These are phyloP conservation scores for Calonectria naviculata DNA, from an alignment of 2,329 filamentous ascomycete species.

Conservation along the genomic window DNA sequence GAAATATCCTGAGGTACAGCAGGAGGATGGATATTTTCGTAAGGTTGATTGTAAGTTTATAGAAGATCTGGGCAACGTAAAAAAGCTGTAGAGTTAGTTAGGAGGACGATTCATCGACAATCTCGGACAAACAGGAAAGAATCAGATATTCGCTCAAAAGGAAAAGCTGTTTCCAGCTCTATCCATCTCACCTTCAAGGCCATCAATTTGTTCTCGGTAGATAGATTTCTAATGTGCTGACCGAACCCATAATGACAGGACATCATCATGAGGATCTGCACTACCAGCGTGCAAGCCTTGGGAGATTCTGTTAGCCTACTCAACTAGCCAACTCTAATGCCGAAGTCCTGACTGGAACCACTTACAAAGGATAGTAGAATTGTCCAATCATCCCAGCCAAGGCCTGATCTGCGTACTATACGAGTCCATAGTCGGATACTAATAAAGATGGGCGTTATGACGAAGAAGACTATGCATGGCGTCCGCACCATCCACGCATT, in stretches of 20 bases:
- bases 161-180: neutral
- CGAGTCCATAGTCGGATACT: conserved; percentile 53
- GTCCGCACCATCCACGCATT: conserved; percentile 51
- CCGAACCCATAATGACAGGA: conserved; percentile 56
- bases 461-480: conserved; percentile 56
- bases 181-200: conserved; percentile 48
- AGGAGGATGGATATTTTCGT: conserved; percentile 64
- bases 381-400: conserved; percentile 56
- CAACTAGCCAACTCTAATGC: neutral
- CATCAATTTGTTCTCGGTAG: conserved; percentile 46
- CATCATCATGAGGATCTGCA: conserved; percentile 53
- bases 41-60: conserved; percentile 64
- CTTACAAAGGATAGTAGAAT: conserved; percentile 55
- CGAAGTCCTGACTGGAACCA: neutral
- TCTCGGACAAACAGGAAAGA: neutral
- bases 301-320: neutral
- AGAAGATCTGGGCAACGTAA: conserved; percentile 63
- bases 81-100: conserved; percentile 52
- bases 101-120: neutral
- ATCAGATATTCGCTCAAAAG: neutral
- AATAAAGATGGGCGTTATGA: conserved; percentile 54
- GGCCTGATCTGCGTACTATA: conserved; percentile 46
- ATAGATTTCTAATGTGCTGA: conserved; percentile 50
- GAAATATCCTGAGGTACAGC: conserved; percentile 66
- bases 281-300: conserved; percentile 49